phyloP scores from a whole-genome alignment of 345 rosid genomes.

The Euphorbia tirucalli region DNA sequence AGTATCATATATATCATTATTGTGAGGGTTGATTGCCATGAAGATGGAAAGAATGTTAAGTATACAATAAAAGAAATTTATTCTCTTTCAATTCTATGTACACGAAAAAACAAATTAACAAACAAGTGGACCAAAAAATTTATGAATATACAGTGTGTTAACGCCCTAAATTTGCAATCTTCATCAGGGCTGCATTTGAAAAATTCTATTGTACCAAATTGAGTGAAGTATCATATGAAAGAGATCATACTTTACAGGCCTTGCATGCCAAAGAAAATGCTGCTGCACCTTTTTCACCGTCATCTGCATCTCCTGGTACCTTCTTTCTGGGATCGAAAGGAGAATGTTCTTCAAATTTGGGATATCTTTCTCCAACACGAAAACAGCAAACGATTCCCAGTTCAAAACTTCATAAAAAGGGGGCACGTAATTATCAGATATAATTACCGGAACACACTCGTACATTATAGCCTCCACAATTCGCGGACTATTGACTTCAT shows the following conservation, averaged over 20 bases:
- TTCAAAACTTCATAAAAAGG: slow-evolving; percentile 77
- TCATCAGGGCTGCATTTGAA: slow-evolving; percentile 39
- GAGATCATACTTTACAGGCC: slow-evolving; percentile 69
- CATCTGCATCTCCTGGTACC: slow-evolving; percentile 64
- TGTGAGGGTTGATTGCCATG: no score
- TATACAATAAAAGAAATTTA: not conserved
- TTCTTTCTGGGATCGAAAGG: slow-evolving; percentile 51
- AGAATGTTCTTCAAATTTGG: slow-evolving; percentile 78
- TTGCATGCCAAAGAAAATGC: slow-evolving; percentile 93
- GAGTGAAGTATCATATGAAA: slow-evolving; percentile 97
- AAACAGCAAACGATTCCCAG: slow-evolving; percentile 92
- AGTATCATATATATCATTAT: no score
- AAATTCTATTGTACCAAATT: slow-evolving; percentile 82
- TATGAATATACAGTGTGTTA: not conserved
- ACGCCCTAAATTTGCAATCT: not conserved
- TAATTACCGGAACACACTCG: slow-evolving; percentile 89
- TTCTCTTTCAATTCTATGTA: slow-evolving; percentile 5
- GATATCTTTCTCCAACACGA: slow-evolving; percentile 79
- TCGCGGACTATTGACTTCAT: slow-evolving; percentile 91
- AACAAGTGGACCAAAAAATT: slow-evolving; percentile 9
- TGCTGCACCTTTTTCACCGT: slow-evolving; percentile 77
- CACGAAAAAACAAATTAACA: not conserved
- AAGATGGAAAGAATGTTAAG: not conserved
- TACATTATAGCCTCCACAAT: slow-evolving; percentile 87
- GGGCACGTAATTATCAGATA: slow-evolving; percentile 88